Evolutionary conservation across 2,329 filamentous ascomycete genomes (phyloP), one percentile per base, ranked within the genome.

Genomic region (Microdochium trichocladiopsis): DNA sequence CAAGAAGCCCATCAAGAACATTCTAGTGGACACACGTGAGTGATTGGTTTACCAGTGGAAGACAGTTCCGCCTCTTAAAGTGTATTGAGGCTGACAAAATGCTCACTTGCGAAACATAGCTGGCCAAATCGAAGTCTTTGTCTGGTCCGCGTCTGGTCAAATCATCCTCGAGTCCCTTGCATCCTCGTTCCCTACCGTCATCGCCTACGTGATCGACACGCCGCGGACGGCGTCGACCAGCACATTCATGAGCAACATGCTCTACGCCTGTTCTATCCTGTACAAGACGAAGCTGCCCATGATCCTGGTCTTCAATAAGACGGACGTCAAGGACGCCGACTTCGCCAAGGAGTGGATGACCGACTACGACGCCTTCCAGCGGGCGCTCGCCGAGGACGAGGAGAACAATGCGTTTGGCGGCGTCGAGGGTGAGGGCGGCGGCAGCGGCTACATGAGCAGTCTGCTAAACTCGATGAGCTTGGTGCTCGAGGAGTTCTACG

Each of bases 301-400:
- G 94, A 95, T 99, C 51, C 75, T 99, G 8, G 94, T 99, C 11
- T 97, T 99, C 78, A 99, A 99, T 77, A 99, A 99, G 75, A 96
- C 92, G 0, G 94, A 99, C 63, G 90, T 95, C 43, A 90, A 95
- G 68, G 88, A 95, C 63, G 90, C 91, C 0, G 80, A 82, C 24
- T 96, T 96, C 63, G 94, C 92, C 1, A 94, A 93, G 72, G 91
- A 97, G 66, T 99, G 95, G 94, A 99, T 99, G 94, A 95, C 92
- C 5, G 93, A 99, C 69, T 99, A 96, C 63, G 94, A 99, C 59
- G 84, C 88, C 1, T 99, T 99, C 72, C 94, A 97, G 67, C 83
- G 83, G 16, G 93, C 95, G 1, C 76, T 99, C 47, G 81, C 83
- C 49, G 74, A 82, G 24, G 94, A 97, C 63, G 90, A 96, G 66